Evolutionary conservation across 805 yeast species (phyloP), one percentile per base, ranked within the genome.

Genomic region (Yarrowia sp.): DNA sequence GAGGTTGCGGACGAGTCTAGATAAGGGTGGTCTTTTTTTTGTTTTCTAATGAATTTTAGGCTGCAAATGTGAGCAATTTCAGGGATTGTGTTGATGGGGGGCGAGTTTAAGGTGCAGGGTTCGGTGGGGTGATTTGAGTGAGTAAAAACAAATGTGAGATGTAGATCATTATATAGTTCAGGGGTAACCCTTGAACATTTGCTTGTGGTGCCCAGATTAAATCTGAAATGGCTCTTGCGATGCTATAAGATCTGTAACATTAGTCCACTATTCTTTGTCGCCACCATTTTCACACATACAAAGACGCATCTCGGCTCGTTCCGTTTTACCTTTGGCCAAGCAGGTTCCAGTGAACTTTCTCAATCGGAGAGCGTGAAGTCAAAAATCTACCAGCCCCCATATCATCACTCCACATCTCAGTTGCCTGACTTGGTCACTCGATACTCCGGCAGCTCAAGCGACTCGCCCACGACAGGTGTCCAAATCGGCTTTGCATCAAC

Each of bases 41-140:
- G n/a, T n/a, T n/a, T n/a, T n/a, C n/a, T n/a, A 41, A 22, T 51
- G 58, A 51, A 51, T 33, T 51, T 51, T 24, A 35, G 30, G 33
- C 58, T 51, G 58, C 58, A 51, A 41, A 41, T 51, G 58, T 51
- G 58, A 51, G 58, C 58, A 51, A 51, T 33, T 51, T 49, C 21
- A 33, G 30, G 56, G 32, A 2, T 21, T 22, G 10, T 49, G 56
- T 49, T 49, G 40, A 21, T 12, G 41, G 32, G n/a, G 43, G 9
- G 8, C n/a, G 41, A 51, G 58, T 22, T 51, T 51, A 51, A 51
- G 8, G 28, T 49, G 30, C 41, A 33, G 30, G 56, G 30, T 49
- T 35, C 41, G 22, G 58, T 51, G 58, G 58, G 58, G 58, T 33
- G 58, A 51, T 51, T 19, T 21, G 51, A 46, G n/a, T 7, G 35